These are phyloP conservation scores for Lojkania enalia DNA, from an alignment of 2,329 filamentous ascomycete genomes.

Conservation along the genomic window DNA sequence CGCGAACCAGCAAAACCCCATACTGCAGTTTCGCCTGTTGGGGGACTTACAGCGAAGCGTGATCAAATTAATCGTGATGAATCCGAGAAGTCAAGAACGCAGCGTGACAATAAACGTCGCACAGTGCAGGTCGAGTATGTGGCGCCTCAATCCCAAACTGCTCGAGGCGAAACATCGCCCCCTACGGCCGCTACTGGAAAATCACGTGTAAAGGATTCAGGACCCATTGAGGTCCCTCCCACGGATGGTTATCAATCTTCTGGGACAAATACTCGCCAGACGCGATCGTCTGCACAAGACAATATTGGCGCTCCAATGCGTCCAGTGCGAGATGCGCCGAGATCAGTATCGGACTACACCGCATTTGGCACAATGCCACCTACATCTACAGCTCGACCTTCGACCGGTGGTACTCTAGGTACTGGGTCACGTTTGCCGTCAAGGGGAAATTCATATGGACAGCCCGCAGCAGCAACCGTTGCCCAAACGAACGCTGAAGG, in stretches of 20 bases:
- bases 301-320: conserved; percentile 37
- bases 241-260: conserved; percentile 44
- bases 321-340: conserved; percentile 53
- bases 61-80: conserved; percentile 72
- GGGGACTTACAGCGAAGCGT: conserved; percentile 71
- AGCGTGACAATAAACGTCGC: conserved; percentile 83
- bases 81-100: conserved; percentile 66
- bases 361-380: conserved; percentile 46
- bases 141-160: conserved; percentile 82
- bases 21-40: conserved; percentile 51
- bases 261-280: conserved; percentile 22
- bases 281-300: conserved; percentile 23
- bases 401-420: conserved; percentile 77
- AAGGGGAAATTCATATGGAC: conserved; percentile 77
- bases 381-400: conserved; percentile 61
- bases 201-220: conserved; percentile 60
- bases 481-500: conserved; percentile 88
- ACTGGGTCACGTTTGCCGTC: conserved; percentile 66
- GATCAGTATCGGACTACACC: conserved; percentile 54
- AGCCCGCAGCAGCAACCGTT: conserved; percentile 83
- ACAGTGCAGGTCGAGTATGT: conserved; percentile 99
- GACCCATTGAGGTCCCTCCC: conserved; percentile 51
- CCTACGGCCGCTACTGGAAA: conserved; percentile 42
- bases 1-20: conserved; percentile 77
- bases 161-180: conserved; percentile 63